Evolutionary conservation across 306 rosid species (phyloP).

Genomic region (Ochetophila trinervis): DNA sequence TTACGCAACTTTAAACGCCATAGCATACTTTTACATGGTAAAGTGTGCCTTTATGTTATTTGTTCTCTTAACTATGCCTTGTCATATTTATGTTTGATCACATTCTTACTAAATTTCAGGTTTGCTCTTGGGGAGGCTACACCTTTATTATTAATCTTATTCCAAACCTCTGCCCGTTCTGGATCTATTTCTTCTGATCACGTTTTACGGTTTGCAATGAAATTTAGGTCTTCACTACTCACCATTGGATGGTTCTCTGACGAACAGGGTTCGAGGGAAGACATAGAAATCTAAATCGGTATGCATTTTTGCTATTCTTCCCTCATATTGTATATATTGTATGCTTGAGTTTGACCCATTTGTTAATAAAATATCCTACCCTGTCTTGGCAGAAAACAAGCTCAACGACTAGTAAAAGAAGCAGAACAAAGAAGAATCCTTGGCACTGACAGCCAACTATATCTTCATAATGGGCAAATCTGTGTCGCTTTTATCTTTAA

Average conservation of each 20-base stretch:
- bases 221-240: constrained; percentile 90
- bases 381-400: constrained; percentile 66
- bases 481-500: constrained; percentile 12
- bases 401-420: constrained; percentile 45
- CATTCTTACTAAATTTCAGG: constrained; percentile 48
- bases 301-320: constrained; percentile 16
- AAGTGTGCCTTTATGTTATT: constrained; percentile 27
- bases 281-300: constrained; percentile 75
- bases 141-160: constrained; percentile 96
- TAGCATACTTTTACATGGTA: constrained; percentile 99
- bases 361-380: constrained; percentile 12
- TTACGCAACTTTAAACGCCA: constrained; percentile 88
- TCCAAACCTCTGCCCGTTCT: too few species aligned
- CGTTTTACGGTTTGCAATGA: background rate
- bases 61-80: constrained; percentile 15
- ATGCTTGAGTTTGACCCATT: background rate
- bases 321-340: background rate
- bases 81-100: constrained; percentile 20
- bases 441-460: constrained; percentile 40
- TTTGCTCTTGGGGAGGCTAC: constrained; percentile 99
- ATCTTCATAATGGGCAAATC: constrained; percentile 17
- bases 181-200: constrained; percentile 10
- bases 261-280: constrained; percentile 91
- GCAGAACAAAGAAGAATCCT: constrained; percentile 59
- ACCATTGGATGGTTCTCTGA: constrained; percentile 99